A percentile compares a stretch with the other conserved stretches of the same genome.
These are phyloP conservation scores for Puccinia sorghi DNA, from an alignment of 1,284 basidiomycete genomes.

Conservation along the genomic window DNA sequence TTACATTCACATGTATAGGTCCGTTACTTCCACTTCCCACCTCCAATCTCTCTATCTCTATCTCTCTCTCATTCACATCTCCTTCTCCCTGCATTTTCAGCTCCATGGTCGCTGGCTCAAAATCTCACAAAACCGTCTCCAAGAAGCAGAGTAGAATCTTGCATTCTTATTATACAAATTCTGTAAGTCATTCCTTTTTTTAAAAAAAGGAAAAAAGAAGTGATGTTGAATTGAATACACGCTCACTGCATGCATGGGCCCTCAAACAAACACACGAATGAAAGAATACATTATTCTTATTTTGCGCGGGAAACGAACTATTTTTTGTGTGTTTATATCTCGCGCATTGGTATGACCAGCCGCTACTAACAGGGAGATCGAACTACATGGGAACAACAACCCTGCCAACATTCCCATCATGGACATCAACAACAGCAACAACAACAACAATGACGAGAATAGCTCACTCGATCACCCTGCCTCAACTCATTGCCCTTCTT, in stretches of 20 bases:
- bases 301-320: constrained; percentile 95
- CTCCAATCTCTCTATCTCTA: background rate
- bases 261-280: background rate
- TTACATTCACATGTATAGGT: constrained; percentile 89
- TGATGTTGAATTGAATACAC: no score
- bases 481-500: constrained; percentile 70
- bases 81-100: constrained; percentile 61
- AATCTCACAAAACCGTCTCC: constrained; percentile 61
- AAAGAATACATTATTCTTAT: constrained; percentile 73
- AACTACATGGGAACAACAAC: background rate
- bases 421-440: background rate
- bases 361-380: constrained; percentile 1
- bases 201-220: no score
- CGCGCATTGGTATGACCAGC: constrained; percentile 48
- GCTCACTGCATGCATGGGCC: no score
- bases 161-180: constrained; percentile 50
- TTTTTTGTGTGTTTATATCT: constrained; percentile 97
- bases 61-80: background rate
- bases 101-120: constrained; percentile 86
- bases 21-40: background rate
- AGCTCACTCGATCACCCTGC: constrained; percentile 68
- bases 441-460: background rate
- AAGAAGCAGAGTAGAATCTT: constrained; percentile 49
- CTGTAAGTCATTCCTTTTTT: constrained; percentile 8
- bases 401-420: background rate